Evolutionary conservation across 169 alveolate genomes (phyloP), one percentile per base, ranked within the genome.

Genomic region (Condylostoma magnum): DNA sequence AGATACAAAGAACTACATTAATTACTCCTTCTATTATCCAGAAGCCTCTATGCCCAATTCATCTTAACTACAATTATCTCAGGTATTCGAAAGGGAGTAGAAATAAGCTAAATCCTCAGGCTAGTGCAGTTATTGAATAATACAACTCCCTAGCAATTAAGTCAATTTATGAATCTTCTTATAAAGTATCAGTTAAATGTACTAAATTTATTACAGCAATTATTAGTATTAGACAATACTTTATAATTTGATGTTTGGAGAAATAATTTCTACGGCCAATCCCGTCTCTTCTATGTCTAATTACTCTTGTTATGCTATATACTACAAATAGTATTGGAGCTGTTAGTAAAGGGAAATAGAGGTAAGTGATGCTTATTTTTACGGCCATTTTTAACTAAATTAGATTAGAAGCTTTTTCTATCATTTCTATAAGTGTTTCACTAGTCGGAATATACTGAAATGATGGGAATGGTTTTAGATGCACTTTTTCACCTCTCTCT

Each of bases 201-300:
- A 60, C 10, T 15, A 18, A 33, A 60, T 15, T 36, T 20, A 60
- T 25, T 8, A 60, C n/a, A 8, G 33, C 12, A 31, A 60, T 36
- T 12, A 36, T n/a, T 18, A 43, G 25, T 38, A 38, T 43, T 12
- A 37, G 58, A 28, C 37, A 8, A 31, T 41, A 60, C 31, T 60
- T 60, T n/a, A 43, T 43, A 8, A 30, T 20, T 8, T 41, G 57
- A 43, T 18, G 20, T 33, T 22, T 43, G n/a, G 72, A 18, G n/a
- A 38, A 41, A 10, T 18, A 33, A n/a, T 36, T 15, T 22, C 43
- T 43, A 25, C 57, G 18, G 20, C 44, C 72, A 10, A 15, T 18
- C 10, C 72, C 72, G 57, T 60, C 72, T 18, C 44, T 60, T 25
- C 60, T 41, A 27, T 60, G 72, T n/a, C 72, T n/a, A 41, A 36